These are phyloP conservation scores for Verticillium dahliae DNA, from an alignment of 2,329 filamentous ascomycete species.

Conservation along the genomic window DNA sequence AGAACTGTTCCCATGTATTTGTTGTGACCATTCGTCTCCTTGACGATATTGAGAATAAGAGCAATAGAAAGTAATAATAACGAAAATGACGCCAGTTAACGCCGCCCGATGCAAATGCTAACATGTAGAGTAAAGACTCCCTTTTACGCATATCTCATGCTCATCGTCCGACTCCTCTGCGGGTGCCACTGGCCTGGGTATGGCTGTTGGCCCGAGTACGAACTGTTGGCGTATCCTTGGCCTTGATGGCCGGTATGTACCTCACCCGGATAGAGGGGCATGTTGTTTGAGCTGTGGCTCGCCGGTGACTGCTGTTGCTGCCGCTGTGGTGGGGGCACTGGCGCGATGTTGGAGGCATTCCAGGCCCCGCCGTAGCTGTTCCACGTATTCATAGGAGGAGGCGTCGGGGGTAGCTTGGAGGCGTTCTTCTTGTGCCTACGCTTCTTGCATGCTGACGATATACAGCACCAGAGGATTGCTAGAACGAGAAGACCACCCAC, in stretches of 20 bases:
- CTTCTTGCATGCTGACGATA: slow-evolving; percentile 32
- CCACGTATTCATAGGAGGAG: slow-evolving; percentile 11
- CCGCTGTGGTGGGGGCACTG: slow-evolving; percentile 1
- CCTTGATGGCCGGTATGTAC: background rate
- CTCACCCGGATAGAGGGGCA: background rate
- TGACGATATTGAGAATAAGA: background rate
- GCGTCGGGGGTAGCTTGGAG: slow-evolving; percentile 15
- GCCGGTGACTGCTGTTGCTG: background rate
- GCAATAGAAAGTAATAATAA: background rate
- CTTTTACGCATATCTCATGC: slow-evolving; percentile 16
- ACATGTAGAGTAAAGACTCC: slow-evolving; percentile 1
- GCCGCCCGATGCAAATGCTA: slow-evolving; percentile 10
- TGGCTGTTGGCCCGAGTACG: slow-evolving; percentile 2
- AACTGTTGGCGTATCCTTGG: background rate
- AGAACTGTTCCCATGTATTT: background rate
- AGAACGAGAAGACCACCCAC: slow-evolving; percentile 69
- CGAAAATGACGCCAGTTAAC: slow-evolving; percentile 9
- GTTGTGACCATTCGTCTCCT: background rate
- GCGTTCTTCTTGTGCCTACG: slow-evolving; percentile 15
- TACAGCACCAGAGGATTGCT: slow-evolving; percentile 61
- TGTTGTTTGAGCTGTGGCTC: background rate
- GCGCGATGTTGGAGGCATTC: slow-evolving; percentile 1
- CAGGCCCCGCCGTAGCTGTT: slow-evolving; percentile 11
- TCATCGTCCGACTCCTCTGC: slow-evolving; percentile 7
- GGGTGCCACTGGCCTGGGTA: slow-evolving; percentile 6